Conservation (phyloP, 2,329 filamentous ascomycete species). For the Colletotrichum karsti region DNA sequence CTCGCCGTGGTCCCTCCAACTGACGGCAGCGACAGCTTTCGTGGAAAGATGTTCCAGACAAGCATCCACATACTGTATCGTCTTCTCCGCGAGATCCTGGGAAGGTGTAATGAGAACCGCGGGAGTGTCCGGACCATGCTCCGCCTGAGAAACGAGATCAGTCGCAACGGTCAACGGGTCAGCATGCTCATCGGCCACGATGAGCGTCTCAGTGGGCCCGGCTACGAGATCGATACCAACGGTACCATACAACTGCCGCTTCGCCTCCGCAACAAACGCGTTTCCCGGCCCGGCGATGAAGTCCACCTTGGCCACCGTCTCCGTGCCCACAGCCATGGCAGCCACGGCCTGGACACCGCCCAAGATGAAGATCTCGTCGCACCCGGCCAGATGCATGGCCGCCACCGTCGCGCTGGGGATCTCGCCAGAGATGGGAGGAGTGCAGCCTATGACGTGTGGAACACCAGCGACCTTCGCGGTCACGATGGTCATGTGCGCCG, state of each 20-base stretch:
- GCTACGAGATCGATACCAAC: conserved; percentile 64
- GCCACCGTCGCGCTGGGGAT: conserved; percentile 58
- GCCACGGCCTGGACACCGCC: conserved; percentile 62
- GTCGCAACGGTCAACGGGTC: conserved; percentile 54
- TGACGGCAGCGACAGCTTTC: conserved; percentile 48
- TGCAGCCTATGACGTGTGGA: conserved; percentile 57
- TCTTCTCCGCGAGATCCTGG: conserved; percentile 44
- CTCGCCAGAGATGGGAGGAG: conserved; percentile 57
- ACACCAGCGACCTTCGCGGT: conserved; percentile 64
- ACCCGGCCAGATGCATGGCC: conserved; percentile 57
- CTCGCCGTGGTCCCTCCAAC: conserved; percentile 56
- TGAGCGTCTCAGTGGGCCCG: conserved; percentile 60
- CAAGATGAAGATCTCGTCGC: conserved; percentile 59
- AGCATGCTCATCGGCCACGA: conserved; percentile 56
- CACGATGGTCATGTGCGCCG: conserved; percentile 63
- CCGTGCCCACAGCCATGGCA: conserved; percentile 60
- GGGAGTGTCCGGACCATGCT: conserved; percentile 61
- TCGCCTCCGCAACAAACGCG: conserved; percentile 62
- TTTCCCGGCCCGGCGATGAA: conserved; percentile 64
- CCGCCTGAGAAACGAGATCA: conserved; percentile 57
- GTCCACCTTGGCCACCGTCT: conserved; percentile 56
- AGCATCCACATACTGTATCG: conserved; percentile 45
- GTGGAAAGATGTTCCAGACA: conserved; percentile 52
- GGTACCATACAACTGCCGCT: conserved; percentile 60
- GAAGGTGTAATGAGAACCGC: conserved; percentile 59